Percentiles rank a stretch among this genome's conserved stretches.
Conservation (phyloP, 2,329 filamentous ascomycete genomes). For the Colletotrichum coccodes region DNA sequence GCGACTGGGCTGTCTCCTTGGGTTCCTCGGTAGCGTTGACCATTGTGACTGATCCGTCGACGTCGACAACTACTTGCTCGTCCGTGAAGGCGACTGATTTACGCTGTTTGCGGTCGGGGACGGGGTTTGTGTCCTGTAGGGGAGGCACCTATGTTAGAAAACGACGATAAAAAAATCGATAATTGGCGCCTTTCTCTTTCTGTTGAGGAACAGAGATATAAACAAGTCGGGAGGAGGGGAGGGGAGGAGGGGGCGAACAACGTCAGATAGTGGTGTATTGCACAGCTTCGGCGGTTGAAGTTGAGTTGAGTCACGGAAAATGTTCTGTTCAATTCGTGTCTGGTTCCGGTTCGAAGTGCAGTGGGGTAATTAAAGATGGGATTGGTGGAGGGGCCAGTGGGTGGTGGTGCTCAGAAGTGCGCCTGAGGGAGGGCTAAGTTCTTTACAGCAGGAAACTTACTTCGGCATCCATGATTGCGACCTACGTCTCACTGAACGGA, state of each 20-base stretch:
- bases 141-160: constrained; percentile 19
- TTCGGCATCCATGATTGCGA: constrained; percentile 45
- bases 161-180: constrained; percentile 11
- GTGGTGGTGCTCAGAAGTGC: constrained; percentile 28
- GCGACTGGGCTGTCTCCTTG: constrained; percentile 84
- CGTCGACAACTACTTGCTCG: constrained; percentile 86
- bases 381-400: constrained; percentile 29
- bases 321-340: constrained; percentile 27
- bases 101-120: constrained; percentile 75
- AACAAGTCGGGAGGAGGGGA: background rate
- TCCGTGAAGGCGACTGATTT: constrained; percentile 96
- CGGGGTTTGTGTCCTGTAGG: constrained; percentile 33
- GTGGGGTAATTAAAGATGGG: constrained; percentile 31
- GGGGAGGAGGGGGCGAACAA: constrained; percentile 15
- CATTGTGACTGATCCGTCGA: constrained; percentile 86
- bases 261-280: constrained; percentile 11
- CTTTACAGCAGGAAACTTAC: constrained; percentile 40
- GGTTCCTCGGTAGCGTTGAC: constrained; percentile 78
- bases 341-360: constrained; percentile 14
- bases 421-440: constrained; percentile 31
- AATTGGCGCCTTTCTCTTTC: background rate
- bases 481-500: constrained; percentile 28
- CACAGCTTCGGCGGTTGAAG: background rate
- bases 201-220: background rate
- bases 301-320: constrained; percentile 29